phyloP scores from a whole-genome alignment of 495 filamentous ascomycete species.

The Penicillium coprophilum region DNA sequence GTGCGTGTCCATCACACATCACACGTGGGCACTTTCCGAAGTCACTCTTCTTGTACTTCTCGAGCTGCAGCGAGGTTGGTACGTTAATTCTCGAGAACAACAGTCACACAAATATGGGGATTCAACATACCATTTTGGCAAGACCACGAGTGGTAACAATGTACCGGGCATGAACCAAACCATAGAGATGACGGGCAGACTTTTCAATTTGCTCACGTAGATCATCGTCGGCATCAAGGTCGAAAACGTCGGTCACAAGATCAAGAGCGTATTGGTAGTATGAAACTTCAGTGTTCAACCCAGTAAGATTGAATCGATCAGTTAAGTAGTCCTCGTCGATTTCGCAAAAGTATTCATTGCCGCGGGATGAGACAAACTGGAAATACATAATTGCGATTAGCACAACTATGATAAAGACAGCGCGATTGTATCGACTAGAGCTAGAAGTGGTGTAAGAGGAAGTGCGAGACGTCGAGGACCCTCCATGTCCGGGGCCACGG shows the following conservation, averaged over 20 bases:
- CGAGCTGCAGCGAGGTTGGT: constrained; percentile 59
- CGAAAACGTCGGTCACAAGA: constrained; percentile 99
- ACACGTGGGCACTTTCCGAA: constrained; percentile 98
- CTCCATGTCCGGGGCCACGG: background rate
- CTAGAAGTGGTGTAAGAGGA: background rate
- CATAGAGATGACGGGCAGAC: constrained; percentile 93
- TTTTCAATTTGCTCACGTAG: constrained; percentile 98
- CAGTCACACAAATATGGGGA: background rate
- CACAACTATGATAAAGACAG: background rate
- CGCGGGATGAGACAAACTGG: constrained; percentile 94
- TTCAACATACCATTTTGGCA: constrained; percentile 81
- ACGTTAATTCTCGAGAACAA: background rate
- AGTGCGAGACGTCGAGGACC: background rate
- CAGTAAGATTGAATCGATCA: constrained; percentile 97
- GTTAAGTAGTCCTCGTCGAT: constrained; percentile 99
- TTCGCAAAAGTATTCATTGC: constrained; percentile 99
- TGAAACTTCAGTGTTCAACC: constrained; percentile 93
- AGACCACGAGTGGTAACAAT: constrained; percentile 94
- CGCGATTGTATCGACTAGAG: background rate
- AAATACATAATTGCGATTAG: constrained; percentile 21
- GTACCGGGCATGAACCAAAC: constrained; percentile 93
- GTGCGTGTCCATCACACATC: constrained; percentile 83
- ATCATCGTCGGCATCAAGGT: constrained; percentile 97
- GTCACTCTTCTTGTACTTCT: constrained; percentile 97
- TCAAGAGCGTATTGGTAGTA: constrained; percentile 99